A percentile compares a stretch with the other conserved stretches of the same genome.
phyloP scores from a whole-genome alignment of 2,329 filamentous ascomycete genomes.

The Phyllosticta citribraziliensis region DNA sequence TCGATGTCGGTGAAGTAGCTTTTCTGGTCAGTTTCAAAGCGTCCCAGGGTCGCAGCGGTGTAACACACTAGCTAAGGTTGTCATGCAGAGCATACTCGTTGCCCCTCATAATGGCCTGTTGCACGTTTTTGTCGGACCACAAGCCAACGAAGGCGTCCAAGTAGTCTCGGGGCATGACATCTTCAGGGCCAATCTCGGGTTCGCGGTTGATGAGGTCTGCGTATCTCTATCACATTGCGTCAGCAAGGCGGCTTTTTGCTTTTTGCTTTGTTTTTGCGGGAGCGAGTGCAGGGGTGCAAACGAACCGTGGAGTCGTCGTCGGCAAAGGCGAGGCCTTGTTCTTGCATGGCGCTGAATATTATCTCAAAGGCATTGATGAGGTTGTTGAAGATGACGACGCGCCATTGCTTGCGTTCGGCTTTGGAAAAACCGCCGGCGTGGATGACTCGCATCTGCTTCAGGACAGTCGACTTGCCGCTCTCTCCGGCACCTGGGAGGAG shows the following conservation, averaged over 20 bases:
- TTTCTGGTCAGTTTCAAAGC: constrained; percentile 15
- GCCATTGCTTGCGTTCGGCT: constrained; percentile 84
- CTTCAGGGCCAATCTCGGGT: constrained; percentile 71
- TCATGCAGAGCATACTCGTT: constrained; percentile 96
- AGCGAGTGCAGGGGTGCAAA: constrained; percentile 12
- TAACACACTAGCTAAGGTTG: constrained; percentile 79
- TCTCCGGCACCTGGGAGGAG: constrained; percentile 71
- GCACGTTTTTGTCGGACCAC: constrained; percentile 77
- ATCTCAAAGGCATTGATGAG: constrained; percentile 85
- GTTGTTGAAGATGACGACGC: constrained; percentile 92
- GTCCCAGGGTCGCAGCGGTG: background rate
- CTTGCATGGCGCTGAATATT: constrained; percentile 82
- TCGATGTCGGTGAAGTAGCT: constrained; percentile 72
- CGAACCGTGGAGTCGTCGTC: constrained; percentile 66
- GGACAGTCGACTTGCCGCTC: constrained; percentile 89
- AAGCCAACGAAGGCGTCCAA: constrained; percentile 71
- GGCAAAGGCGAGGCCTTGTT: constrained; percentile 71
- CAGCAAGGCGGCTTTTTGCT: background rate
- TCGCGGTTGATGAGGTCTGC: constrained; percentile 70
- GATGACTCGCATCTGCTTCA: constrained; percentile 99
- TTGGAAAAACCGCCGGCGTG: constrained; percentile 87
- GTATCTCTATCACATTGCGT: constrained; percentile 48
- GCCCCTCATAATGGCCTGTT: constrained; percentile 79
- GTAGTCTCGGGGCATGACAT: constrained; percentile 69
- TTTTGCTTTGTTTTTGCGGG: too few relatives aligned